Evolutionary conservation across 495 filamentous ascomycete genomes (phyloP).

Genomic region (Trichocladium uniseriatum): DNA sequence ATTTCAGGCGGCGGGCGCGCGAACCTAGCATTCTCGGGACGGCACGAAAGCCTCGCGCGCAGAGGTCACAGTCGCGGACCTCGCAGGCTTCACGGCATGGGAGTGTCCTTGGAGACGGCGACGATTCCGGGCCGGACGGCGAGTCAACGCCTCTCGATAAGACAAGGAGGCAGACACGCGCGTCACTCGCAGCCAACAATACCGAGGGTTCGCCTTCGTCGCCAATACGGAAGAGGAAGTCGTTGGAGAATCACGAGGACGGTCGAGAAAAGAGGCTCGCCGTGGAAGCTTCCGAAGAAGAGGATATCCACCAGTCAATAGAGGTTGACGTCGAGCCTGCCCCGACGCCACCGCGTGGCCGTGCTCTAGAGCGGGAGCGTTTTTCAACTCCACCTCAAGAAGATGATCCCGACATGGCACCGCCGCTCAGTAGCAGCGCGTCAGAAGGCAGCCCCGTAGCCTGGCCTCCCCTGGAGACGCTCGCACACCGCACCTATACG

Average conservation of each 20-base stretch:
- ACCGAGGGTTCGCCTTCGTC: constrained; percentile 14
- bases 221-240: constrained; percentile 40
- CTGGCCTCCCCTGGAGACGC: constrained; percentile 32
- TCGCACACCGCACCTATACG: constrained; percentile 29
- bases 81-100: constrained; percentile 16
- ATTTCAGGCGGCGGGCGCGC: constrained; percentile 36
- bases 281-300: constrained; percentile 8
- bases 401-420: constrained; percentile 37
- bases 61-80: constrained; percentile 22
- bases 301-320: constrained; percentile 20
- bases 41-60: constrained; percentile 27
- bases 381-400: constrained; percentile 17
- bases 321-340: constrained; percentile 19
- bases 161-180: constrained; percentile 27
- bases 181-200: constrained; percentile 3
- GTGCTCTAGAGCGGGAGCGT: constrained; percentile 6
- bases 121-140: constrained; percentile 37
- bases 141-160: constrained; percentile 35
- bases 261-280: constrained; percentile 20
- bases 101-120: constrained; percentile 23
- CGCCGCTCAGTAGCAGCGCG: constrained; percentile 36
- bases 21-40: constrained; percentile 43
- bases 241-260: constrained; percentile 28
- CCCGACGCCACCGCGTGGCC: constrained; percentile 17
- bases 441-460: constrained; percentile 29